Conservation (phyloP, 73 alveolate species). For the Symbiodinium natans region DNA sequence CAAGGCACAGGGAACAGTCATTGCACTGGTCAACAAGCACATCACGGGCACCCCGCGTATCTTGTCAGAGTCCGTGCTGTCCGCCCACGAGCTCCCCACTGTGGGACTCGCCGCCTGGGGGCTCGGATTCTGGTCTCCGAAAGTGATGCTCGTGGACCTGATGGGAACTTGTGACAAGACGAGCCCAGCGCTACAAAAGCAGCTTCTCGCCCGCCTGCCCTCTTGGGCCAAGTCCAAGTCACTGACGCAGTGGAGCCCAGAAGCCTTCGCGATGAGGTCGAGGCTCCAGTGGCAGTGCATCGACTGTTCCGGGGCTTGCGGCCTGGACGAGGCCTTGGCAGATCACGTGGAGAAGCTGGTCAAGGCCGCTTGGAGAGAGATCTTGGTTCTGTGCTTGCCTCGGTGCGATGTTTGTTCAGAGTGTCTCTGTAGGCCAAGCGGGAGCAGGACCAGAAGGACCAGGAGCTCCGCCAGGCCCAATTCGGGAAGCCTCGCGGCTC, state of each 20-base stretch:
- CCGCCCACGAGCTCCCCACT: neutral
- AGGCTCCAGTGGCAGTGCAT: neutral
- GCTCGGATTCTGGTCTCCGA: neutral
- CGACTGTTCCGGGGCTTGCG: neutral
- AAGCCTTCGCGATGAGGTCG: neutral
- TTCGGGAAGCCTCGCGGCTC: no score
- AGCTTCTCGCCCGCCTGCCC: neutral
- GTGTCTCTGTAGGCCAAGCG: neutral
- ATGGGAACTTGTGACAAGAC: neutral
- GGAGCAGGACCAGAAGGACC: neutral
- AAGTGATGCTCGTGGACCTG: neutral
- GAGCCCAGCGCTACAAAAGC: neutral
- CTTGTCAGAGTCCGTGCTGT: conserved; percentile 27
- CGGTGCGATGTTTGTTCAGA: no score
- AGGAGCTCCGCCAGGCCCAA: neutral
- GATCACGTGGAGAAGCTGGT: neutral
- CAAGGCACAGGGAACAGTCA: conserved; percentile 6
- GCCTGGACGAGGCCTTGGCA: neutral
- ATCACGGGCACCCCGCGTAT: neutral
- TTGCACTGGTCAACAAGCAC: conserved; percentile 39
- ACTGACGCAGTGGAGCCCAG: neutral
- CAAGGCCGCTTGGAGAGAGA: neutral
- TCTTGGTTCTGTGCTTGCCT: neutral
- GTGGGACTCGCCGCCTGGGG: conserved; percentile 8
- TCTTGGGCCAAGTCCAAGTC: neutral